Evolutionary conservation across 148 eudicot genomes (phyloP), one percentile per base, ranked within the genome.

Genomic region (Fallopia convolvulus): DNA sequence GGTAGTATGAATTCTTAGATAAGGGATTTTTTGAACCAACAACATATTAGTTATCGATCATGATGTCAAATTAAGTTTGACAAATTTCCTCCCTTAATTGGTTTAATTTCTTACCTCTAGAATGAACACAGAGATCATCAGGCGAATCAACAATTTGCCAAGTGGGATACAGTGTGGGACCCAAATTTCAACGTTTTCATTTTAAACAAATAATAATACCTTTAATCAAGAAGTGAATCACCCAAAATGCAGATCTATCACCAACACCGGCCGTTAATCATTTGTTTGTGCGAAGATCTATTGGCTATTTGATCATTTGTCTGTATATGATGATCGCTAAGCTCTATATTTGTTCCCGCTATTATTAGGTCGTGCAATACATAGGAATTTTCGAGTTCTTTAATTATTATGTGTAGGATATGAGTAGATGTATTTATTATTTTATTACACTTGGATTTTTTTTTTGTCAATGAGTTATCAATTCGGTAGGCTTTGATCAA

Each of bases 121-220:
- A 26, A 26, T 26, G 30, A 26, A 26, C 30, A 26, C 30, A 26
- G 30, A 26, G 14, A 30, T 8, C 12, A 61, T 17, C 68, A 26
- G 26, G 39, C 39, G 10, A 61, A 61, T 61, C 68, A 26, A 26
- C 68, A 61, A 61, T 5, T 61, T 26, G 39, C 68, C 68, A 61
- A 61, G 68, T 61, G 68, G 68, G 68, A 58, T 58, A 58, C 30
- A 58, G 2, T 58, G 26, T 61, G 68, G 68, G 68, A 26, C 68
- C 68, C 68, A 26, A 21, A 9, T 23, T 21, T 32, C 30, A 61
- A 61, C 68, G 5, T 6, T 10, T 61, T 61, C 26, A 0, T 58
- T 20, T 20, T 20, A 58, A 53, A 1, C 11, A 58, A 58, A 58
- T 23, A 58, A 58, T 17, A 6, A 6, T 53, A n/a, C 60, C 23